Conservation (phyloP, 2,329 filamentous ascomycete genomes). For the Camptophora hylomeconis region DNA sequence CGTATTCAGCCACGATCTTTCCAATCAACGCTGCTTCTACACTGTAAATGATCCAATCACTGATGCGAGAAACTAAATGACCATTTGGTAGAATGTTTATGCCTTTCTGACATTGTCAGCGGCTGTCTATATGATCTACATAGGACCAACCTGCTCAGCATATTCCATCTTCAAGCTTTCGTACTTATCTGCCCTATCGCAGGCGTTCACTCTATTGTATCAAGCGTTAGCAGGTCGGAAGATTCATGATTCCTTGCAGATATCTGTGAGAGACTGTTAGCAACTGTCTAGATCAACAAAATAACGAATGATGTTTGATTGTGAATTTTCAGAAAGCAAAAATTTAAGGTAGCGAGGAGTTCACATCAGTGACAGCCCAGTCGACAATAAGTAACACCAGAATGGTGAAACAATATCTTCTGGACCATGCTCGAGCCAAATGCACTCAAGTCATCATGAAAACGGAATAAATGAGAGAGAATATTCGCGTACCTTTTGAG, state of each 20-base stretch:
- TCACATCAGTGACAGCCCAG: slow-evolving; percentile 91
- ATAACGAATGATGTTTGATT: slow-evolving; percentile 10
- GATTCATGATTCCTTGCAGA: too few species aligned
- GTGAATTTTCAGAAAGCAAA: slow-evolving; percentile 63
- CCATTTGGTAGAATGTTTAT: slow-evolving; percentile 87
- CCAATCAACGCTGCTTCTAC: slow-evolving; percentile 90
- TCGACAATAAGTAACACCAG: slow-evolving; percentile 49
- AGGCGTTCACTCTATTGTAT: slow-evolving; percentile 68
- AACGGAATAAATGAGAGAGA: slow-evolving; percentile 8
- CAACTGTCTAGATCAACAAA: neutral
- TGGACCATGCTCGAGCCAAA: slow-evolving; percentile 98
- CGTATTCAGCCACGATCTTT: slow-evolving; percentile 73
- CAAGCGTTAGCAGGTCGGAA: neutral
- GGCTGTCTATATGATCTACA: slow-evolving; percentile 26
- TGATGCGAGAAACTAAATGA: slow-evolving; percentile 85
- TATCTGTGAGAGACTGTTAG: neutral
- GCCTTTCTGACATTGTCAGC: slow-evolving; percentile 48
- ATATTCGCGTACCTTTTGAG: slow-evolving; percentile 24
- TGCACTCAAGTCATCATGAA: slow-evolving; percentile 99
- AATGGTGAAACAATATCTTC: slow-evolving; percentile 55
- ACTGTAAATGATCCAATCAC: slow-evolving; percentile 98
- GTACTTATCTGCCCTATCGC: slow-evolving; percentile 83
- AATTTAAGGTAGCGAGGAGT: slow-evolving; percentile 94
- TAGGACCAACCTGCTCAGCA: slow-evolving; percentile 63
- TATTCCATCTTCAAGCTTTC: slow-evolving; percentile 71